phyloP scores from a whole-genome alignment of 257 asterid species.

The Solanum habrochaites region DNA sequence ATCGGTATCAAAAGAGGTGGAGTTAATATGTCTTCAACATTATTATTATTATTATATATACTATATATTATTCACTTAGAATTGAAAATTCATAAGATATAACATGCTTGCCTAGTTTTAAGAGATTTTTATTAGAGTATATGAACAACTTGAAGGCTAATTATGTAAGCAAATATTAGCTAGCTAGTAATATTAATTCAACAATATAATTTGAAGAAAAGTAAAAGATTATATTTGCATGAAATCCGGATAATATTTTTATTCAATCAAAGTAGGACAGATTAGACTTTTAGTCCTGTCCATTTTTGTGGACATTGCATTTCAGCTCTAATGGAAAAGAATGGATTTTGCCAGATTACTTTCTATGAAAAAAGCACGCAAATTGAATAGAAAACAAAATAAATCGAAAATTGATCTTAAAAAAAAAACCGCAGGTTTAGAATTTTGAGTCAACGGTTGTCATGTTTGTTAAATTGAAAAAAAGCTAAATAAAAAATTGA shows the following conservation, averaged over 20 bases:
- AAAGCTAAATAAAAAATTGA: background rate
- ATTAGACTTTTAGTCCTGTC: background rate
- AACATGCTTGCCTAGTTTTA: background rate
- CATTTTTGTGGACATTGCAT: background rate
- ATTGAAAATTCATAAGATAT: background rate
- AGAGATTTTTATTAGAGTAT: background rate
- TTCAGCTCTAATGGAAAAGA: background rate
- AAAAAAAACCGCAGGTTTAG: too few relatives aligned
- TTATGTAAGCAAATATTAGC: background rate
- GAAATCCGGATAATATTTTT: background rate
- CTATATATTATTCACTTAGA: background rate
- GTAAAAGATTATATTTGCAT: background rate
- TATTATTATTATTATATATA: background rate
- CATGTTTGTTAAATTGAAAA: background rate
- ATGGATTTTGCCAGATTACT: background rate
- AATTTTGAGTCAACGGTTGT: background rate
- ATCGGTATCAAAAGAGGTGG: conserved; percentile 93
- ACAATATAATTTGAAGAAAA: background rate
- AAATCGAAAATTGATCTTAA: background rate
- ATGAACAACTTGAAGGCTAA: background rate
- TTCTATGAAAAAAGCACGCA: background rate
- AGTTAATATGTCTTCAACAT: background rate
- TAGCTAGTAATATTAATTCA: background rate
- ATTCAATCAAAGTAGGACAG: background rate
- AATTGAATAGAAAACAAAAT: background rate